phyloP scores from a whole-genome alignment of 148 eudicot genomes.

The Tetragonia tetragonoides region DNA sequence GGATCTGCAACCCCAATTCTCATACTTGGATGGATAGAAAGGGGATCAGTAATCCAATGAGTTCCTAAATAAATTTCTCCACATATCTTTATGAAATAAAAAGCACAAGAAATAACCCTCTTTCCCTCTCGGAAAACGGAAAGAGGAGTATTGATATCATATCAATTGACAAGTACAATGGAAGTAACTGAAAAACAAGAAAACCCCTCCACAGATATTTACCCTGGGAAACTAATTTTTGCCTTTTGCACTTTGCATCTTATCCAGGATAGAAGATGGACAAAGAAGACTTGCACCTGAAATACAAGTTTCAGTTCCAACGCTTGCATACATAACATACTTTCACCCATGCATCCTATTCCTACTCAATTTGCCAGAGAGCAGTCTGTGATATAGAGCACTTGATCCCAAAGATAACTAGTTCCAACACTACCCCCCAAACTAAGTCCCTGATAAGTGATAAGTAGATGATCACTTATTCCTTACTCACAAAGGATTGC shows the following conservation, averaged over 20 bases:
- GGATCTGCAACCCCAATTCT: not conserved
- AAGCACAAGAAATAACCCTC: too few relatives aligned
- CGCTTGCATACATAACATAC: not conserved
- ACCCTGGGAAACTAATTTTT: too few relatives aligned
- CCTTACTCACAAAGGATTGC: not conserved
- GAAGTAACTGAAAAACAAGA: too few relatives aligned
- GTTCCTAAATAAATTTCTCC: too few relatives aligned
- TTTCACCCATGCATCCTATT: conserved; percentile 2
- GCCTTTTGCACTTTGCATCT: too few relatives aligned
- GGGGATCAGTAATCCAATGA: not conserved
- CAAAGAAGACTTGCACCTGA: not conserved
- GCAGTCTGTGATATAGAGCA: not conserved
- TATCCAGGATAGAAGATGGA: not conserved
- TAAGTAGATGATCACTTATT: not conserved
- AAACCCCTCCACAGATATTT: too few relatives aligned
- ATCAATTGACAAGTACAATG: too few relatives aligned
- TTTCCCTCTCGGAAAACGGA: too few relatives aligned
- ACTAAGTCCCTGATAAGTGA: not conserved
- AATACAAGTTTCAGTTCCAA: not conserved
- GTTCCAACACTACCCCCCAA: not conserved
- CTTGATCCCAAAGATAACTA: not conserved
- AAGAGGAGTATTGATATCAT: too few relatives aligned
- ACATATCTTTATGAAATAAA: not conserved
- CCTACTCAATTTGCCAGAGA: not conserved
- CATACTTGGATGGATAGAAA: not conserved